These are phyloP conservation scores for Escovopsis weberi DNA, from an alignment of 2,329 filamentous ascomycete species.

Conservation along the genomic window DNA sequence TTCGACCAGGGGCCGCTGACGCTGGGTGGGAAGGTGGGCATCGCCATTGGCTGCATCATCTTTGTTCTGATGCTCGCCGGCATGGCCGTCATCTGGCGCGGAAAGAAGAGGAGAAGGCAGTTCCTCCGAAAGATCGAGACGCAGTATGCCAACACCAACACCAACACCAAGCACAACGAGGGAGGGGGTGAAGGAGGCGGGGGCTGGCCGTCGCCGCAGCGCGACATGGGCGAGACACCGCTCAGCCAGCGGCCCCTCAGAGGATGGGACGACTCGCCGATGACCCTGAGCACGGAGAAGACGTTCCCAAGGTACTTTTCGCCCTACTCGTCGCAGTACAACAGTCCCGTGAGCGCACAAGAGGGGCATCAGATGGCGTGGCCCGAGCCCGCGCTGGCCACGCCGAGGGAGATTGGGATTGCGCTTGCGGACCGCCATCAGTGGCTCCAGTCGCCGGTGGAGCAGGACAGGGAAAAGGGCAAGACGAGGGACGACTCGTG, in stretches of 20 bases:
- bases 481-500: slow-evolving; percentile 29
- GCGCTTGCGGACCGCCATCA: slow-evolving; percentile 2
- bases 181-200: too few species aligned
- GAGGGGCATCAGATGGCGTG: slow-evolving; percentile 22
- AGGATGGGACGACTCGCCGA: slow-evolving; percentile 30
- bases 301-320: slow-evolving; percentile 36
- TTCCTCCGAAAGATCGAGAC: slow-evolving; percentile 34
- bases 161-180: not conserved
- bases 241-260: slow-evolving; percentile 13
- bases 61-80: slow-evolving; percentile 33
- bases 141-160: slow-evolving; percentile 14
- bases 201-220: slow-evolving; percentile 25
- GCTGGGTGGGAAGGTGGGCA: slow-evolving; percentile 42
- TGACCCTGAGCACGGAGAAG: slow-evolving; percentile 27
- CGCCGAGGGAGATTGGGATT: slow-evolving; percentile 8
- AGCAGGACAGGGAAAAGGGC: slow-evolving; percentile 21
- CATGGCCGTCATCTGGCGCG: slow-evolving; percentile 39
- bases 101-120: slow-evolving; percentile 38
- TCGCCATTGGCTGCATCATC: slow-evolving; percentile 36
- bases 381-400: slow-evolving; percentile 15
- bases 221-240: slow-evolving; percentile 15
- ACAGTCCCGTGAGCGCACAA: slow-evolving; percentile 36
- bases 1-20: slow-evolving; percentile 30
- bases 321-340: slow-evolving; percentile 45
- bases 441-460: slow-evolving; percentile 8